A percentile compares a stretch with the other conserved stretches of the same genome.
Conservation (phyloP, 2,329 filamentous ascomycete genomes). For the Stachybotrys chlorohalonatus region DNA sequence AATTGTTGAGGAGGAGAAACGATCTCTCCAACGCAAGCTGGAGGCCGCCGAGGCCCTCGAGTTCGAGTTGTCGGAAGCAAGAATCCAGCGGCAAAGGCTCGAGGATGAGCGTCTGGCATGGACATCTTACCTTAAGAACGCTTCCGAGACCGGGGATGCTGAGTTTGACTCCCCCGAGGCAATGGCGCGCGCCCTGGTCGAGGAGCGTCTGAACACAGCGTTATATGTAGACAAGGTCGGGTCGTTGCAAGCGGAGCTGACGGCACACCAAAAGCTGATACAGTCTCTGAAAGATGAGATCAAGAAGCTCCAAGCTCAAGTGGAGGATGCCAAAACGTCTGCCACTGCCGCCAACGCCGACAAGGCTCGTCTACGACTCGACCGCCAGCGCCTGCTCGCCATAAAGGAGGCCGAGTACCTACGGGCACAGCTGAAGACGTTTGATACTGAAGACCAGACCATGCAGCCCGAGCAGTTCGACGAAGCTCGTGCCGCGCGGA, state of each 20-base stretch:
- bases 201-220: constrained; percentile 72
- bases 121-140: constrained; percentile 73
- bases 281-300: constrained; percentile 64
- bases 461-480: constrained; percentile 76
- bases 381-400: constrained; percentile 76
- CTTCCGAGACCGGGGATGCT: constrained; percentile 49
- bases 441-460: constrained; percentile 80
- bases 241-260: constrained; percentile 65
- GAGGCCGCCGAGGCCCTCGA: constrained; percentile 66
- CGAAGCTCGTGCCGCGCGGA: constrained; percentile 61
- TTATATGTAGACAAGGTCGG: constrained; percentile 76
- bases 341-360: constrained; percentile 43
- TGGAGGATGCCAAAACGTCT: constrained; percentile 58
- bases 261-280: constrained; percentile 68
- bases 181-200: constrained; percentile 73
- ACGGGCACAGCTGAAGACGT: constrained; percentile 80
- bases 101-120: constrained; percentile 84
- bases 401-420: constrained; percentile 92
- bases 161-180: constrained; percentile 85
- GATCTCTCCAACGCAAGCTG: constrained; percentile 67
- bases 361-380: constrained; percentile 65
- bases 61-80: constrained; percentile 67
- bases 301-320: constrained; percentile 51
- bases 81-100: constrained; percentile 74
- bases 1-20: constrained; percentile 91